phyloP scores from a whole-genome alignment of 305 asterid species.

The Ilex paraguariensis region DNA sequence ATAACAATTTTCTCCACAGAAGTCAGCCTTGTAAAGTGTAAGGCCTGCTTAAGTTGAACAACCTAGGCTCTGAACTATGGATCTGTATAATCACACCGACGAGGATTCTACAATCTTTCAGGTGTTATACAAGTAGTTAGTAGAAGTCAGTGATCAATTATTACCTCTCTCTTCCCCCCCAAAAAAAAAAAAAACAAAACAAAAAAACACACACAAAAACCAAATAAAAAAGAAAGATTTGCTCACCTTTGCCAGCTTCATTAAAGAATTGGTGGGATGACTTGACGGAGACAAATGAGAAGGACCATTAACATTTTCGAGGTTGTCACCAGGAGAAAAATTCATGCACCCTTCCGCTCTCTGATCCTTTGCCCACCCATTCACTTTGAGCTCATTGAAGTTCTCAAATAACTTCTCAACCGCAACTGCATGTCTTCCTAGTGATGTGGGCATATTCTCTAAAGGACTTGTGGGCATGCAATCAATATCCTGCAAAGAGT shows the following conservation, averaged over 20 bases:
- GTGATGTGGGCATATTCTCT: slow-evolving; percentile 66
- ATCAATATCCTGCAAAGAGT: slow-evolving; percentile 73
- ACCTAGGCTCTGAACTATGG: no score
- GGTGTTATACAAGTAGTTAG: no score
- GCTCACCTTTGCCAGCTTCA: slow-evolving; percentile 61
- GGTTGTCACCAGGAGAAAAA: slow-evolving; percentile 39
- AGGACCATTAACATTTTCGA: slow-evolving; percentile 41
- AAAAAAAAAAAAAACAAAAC: not conserved
- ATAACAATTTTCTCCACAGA: no score
- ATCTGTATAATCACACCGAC: no score
- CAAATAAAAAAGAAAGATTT: slow-evolving; percentile 12
- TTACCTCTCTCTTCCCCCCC: not conserved
- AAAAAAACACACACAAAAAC: not conserved
- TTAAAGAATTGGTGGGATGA: slow-evolving; percentile 35
- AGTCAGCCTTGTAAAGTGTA: no score
- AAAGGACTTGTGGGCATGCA: slow-evolving; percentile 87
- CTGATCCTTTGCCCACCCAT: slow-evolving; percentile 47
- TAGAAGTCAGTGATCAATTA: no score
- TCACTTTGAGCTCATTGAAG: slow-evolving; percentile 46
- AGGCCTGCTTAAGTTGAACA: no score
- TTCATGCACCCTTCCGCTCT: slow-evolving; percentile 18
- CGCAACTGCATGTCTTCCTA: slow-evolving; percentile 44
- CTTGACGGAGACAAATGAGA: slow-evolving; percentile 49
- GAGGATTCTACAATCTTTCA: no score
- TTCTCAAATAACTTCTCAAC: slow-evolving; percentile 55